Percentiles rank a stretch among this genome's conserved stretches.
Evolutionary conservation across 2,329 filamentous ascomycete species (phyloP).

Genomic region (Claviceps sp.): DNA sequence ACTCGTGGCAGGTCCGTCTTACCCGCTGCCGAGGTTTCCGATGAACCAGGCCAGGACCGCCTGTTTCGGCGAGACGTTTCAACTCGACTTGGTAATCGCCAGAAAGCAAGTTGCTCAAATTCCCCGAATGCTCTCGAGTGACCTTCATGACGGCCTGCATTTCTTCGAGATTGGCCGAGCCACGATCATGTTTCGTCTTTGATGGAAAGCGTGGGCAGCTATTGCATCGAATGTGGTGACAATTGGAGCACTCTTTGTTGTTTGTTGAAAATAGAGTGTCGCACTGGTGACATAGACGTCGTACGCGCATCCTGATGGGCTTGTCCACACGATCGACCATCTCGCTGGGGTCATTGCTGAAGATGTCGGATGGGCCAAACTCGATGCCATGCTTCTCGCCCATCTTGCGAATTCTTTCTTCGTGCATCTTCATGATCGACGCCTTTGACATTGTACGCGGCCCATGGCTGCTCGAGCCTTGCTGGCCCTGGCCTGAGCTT

Average conservation of each 20-base stretch:
- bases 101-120: slow-evolving; percentile 35
- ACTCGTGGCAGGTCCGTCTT: slow-evolving; percentile 64
- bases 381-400: slow-evolving; percentile 42
- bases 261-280: slow-evolving; percentile 57
- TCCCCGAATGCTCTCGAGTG: slow-evolving; percentile 42
- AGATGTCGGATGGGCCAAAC: slow-evolving; percentile 40
- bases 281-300: slow-evolving; percentile 71
- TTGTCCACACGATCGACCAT: slow-evolving; percentile 55
- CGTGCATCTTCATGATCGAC: slow-evolving; percentile 36
- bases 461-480: slow-evolving; percentile 14
- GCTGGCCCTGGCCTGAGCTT: slow-evolving; percentile 9
- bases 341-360: slow-evolving; percentile 33
- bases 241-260: slow-evolving; percentile 56
- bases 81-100: slow-evolving; percentile 36
- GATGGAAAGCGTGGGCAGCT: slow-evolving; percentile 65
- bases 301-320: slow-evolving; percentile 64
- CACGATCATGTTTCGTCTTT: slow-evolving; percentile 45
- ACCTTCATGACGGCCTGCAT: slow-evolving; percentile 38
- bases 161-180: slow-evolving; percentile 36
- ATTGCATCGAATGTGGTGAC: slow-evolving; percentile 68
- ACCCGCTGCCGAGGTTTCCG: slow-evolving; percentile 61
- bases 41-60: slow-evolving; percentile 57
- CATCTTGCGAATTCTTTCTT: slow-evolving; percentile 42
- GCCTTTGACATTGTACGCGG: slow-evolving; percentile 23
- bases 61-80: slow-evolving; percentile 50